Base-by-base conservation (phyloP, 768 basidiomycete genomes). In the Lentinula edodes region DNA sequence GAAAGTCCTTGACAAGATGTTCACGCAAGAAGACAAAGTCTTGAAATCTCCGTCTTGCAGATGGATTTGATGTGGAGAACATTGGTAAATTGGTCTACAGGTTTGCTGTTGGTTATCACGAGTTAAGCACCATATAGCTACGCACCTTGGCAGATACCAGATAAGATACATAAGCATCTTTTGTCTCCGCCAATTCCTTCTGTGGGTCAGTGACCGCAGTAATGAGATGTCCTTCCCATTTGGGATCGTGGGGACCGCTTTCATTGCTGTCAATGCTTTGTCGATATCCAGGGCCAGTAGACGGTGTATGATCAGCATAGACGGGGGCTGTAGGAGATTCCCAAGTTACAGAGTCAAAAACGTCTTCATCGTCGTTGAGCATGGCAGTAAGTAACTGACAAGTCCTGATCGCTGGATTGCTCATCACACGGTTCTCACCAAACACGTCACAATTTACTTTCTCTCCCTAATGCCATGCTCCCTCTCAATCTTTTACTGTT, bases 81-180 rank as follows among this genome's bases (percentile, higher is more conserved):
- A 89, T 90, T 0, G 90, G 84, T 23, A 98, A 80, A 71, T 95
- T 95, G 23, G 95, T 97, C 96, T 98, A 70, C 12, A 52, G 3
- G 2, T 28, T 28, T 28, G 28, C 28, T 45, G 59, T 13, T 57
- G 59, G 36, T 60, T 57, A 66, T 59, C 16, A 48, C 35, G 23
- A 51, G 4, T 50, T 53, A 60, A 38, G 28, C 20, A 58, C 35
- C 20, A n/a, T 32, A 58, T 39, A 32, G 42, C 20, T 53, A 28
- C 55, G 5, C 66, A 95, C 96, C 85, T 90, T 88, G 57, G 92
- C 92, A 38, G 85, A 82, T 42, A 98, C 93, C 34, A 93, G 78
- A 73, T 98, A 99, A 43, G 94, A 95, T 53, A 97, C 93, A 75
- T 93, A 98, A 63, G 92, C 89, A 70, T 99, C 96, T 78, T 97